Conservation (phyloP, 192 early-diverging fungal genomes). For the Piromyces sp. region DNA sequence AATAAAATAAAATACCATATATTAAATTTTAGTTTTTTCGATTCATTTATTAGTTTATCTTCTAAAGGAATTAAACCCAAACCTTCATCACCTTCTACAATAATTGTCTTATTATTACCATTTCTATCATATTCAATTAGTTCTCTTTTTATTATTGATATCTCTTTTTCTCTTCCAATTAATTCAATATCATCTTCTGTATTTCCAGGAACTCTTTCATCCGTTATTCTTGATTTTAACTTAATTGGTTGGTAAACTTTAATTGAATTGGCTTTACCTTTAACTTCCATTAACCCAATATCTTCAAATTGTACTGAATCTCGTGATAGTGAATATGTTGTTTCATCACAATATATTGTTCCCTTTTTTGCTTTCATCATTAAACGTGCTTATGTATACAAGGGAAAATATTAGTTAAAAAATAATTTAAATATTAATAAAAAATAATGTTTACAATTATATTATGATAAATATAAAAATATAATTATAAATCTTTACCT, state of each 20-base stretch:
- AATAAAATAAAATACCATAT: background rate
- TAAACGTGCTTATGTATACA: slow-evolving; percentile 27
- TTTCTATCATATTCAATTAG: slow-evolving; percentile 3
- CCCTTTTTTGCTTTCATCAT: slow-evolving; percentile 14
- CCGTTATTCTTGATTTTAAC: background rate
- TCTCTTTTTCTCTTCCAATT: slow-evolving; percentile 20
- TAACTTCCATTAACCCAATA: slow-evolving; percentile 21
- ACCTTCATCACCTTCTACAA: slow-evolving; percentile 29
- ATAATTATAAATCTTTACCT: too few species aligned
- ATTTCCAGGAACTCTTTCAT: background rate
- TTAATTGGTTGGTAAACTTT: slow-evolving; percentile 8
- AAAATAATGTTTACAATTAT: too few species aligned
- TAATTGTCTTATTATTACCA: slow-evolving; percentile 5
- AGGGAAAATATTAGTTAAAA: too few species aligned
- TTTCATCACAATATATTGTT: slow-evolving; percentile 24
- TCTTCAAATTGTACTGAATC: slow-evolving; percentile 25
- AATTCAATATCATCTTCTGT: background rate
- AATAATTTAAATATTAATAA: too few species aligned
- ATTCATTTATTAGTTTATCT: background rate
- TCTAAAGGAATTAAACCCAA: slow-evolving; percentile 11
- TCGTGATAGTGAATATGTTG: slow-evolving; percentile 21
- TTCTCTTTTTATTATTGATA: slow-evolving; percentile 5
- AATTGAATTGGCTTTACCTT: slow-evolving; percentile 23
- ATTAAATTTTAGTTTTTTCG: background rate
- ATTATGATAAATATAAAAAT: too few species aligned